Base-by-base conservation (phyloP, 1,284 basidiomycete species). In the Microbotryum lychnidis-dioicae region DNA sequence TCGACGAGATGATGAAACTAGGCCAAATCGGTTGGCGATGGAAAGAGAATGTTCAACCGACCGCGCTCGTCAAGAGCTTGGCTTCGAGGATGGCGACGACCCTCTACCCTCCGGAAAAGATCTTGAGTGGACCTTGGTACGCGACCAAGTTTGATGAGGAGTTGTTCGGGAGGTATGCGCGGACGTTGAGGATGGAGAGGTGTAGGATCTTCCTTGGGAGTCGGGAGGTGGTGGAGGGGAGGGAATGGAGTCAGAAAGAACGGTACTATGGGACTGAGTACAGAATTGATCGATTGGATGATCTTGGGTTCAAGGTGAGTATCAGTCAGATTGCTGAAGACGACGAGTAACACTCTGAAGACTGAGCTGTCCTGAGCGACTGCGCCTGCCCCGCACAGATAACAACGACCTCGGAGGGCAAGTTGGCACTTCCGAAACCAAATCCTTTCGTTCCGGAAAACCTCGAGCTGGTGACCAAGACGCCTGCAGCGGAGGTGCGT, bases 381-480 rank as follows among this genome's bases (percentile, higher is more conserved):
- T 23, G 23, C 14, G 4, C 14, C 12, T 42, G 14, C 3, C 37
- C 37, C 37, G 1, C 6, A 42, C 37, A 42, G 37, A 42, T 18
- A 6, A 16, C 1, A 18, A 0, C 10, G 37, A 42, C 3, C 37
- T 42, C 16, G 14, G 37, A 42, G 37, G 37, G 37, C 8, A 86
- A 86, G 60, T 76, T 96, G 18, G 81, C 80, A 69, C 80, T 97
- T n/a, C 91, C 92, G 2, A 81, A 81, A 27, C 87, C 83, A 6
- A 97, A 96, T 75, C 81, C 85, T 65, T 96, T 94, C 75, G 86
- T 97, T 66, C 91, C 92, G 3, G 80, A 83, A 18, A 85, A 89
- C 66, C 77, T 96, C 37, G 82, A 88, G 48, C 87, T 94, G 6
- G 83, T 87, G 47, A 90, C 84, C 75, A 78, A 79, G n/a, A 80